Conservation (phyloP, 129 eudicot species). For the Flaveria ramosissima region DNA sequence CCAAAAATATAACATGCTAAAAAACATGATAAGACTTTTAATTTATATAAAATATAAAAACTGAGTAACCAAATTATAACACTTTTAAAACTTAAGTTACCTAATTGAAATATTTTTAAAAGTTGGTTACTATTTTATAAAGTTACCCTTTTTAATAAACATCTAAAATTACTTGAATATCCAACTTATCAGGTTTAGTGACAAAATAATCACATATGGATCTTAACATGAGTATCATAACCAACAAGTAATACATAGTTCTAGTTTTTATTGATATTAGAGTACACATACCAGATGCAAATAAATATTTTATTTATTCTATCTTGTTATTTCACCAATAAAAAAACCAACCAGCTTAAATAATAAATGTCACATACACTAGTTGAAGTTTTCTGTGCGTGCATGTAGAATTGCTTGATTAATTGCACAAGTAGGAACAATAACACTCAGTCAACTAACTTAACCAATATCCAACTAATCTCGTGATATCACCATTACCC, state of each 20-base stretch:
- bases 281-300: neutral
- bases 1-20: no score
- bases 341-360: neutral
- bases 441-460: conserved; percentile 25
- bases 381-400: neutral
- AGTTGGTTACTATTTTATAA: no score
- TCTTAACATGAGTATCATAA: neutral
- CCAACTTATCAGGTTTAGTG: neutral
- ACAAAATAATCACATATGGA: neutral
- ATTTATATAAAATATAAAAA: no score
- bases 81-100: no score
- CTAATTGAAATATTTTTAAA: no score
- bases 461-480: conserved; percentile 34
- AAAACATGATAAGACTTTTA: no score
- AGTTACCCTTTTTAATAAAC: no score
- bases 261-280: neutral
- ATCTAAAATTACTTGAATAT: no score
- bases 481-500: conserved; percentile 14
- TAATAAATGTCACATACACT: no score
- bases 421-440: conserved; percentile 14
- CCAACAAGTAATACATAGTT: neutral
- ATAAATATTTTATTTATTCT: conserved; percentile 8
- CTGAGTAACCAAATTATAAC: no score
- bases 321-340: conserved; percentile 7
- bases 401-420: neutral